phyloP scores from a whole-genome alignment of 2,329 filamentous ascomycete genomes.

The Fusarium xyrophilum region DNA sequence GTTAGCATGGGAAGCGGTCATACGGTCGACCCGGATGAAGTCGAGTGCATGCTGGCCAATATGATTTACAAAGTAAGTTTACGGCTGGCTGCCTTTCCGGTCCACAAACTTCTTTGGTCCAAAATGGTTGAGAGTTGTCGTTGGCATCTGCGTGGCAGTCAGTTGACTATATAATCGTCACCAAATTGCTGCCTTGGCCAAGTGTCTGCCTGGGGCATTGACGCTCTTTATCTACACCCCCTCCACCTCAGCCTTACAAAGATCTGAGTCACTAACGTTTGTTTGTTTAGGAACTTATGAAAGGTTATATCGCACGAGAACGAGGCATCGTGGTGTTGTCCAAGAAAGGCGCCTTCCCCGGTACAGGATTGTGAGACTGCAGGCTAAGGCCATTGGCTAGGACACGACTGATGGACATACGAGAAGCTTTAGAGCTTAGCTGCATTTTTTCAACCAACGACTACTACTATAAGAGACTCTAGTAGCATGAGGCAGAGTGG shows the following conservation, averaged over 20 bases:
- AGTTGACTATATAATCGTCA: constrained; percentile 41
- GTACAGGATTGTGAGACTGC: constrained; percentile 70
- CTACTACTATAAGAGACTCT: constrained; percentile 3
- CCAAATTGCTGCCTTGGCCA: constrained; percentile 29
- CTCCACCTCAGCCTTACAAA: constrained; percentile 35
- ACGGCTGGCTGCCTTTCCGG: neutral
- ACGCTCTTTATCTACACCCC: constrained; percentile 27
- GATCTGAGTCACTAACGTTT: constrained; percentile 46
- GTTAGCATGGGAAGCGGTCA: constrained; percentile 75
- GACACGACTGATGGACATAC: constrained; percentile 1
- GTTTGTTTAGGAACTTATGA: constrained; percentile 80
- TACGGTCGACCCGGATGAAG: constrained; percentile 83
- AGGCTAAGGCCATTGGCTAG: constrained; percentile 7
- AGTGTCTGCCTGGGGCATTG: constrained; percentile 37
- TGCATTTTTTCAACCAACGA: constrained; percentile 9
- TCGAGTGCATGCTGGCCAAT: constrained; percentile 93
- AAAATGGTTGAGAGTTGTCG: neutral
- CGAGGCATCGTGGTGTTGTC: constrained; percentile 89
- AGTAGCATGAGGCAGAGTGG: constrained; percentile 14
- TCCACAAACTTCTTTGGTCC: neutral
- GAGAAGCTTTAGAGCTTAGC: constrained; percentile 19
- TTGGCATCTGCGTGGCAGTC: constrained; percentile 27
- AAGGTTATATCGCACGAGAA: constrained; percentile 95
- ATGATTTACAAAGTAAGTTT: constrained; percentile 92
- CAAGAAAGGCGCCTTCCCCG: constrained; percentile 92